A percentile compares a stretch with the other conserved stretches of the same genome.
These are phyloP conservation scores for Xylaria sp. DNA, from an alignment of 2,329 filamentous ascomycete genomes.

Conservation along the genomic window DNA sequence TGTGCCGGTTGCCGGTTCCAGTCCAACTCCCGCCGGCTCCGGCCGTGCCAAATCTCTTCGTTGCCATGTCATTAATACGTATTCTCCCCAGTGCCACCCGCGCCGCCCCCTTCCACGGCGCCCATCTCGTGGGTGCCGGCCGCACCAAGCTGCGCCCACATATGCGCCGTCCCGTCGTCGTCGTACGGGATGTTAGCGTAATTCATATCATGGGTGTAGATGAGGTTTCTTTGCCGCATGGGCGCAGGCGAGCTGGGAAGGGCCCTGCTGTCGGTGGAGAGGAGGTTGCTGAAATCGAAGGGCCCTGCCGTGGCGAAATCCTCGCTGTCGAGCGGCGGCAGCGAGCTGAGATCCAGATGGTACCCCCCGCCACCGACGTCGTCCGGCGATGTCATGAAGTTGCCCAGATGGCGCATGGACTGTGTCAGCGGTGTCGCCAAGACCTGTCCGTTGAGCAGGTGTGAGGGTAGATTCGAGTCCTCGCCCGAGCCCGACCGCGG, in stretches of 20 bases:
- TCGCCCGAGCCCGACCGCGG: slow-evolving; percentile 38
- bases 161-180: slow-evolving; percentile 5
- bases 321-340: slow-evolving; percentile 45
- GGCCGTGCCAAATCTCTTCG: too few relatives aligned
- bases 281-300: slow-evolving; percentile 53
- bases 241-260: slow-evolving; percentile 54
- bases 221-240: slow-evolving; percentile 28
- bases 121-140: not conserved
- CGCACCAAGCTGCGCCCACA: slow-evolving; percentile 2
- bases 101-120: too few relatives aligned
- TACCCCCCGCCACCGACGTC: slow-evolving; percentile 42
- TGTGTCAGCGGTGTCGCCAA: slow-evolving; percentile 30
- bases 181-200: slow-evolving; percentile 27
- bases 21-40: too few relatives aligned
- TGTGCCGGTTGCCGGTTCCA: too few relatives aligned
- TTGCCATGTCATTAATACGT: too few relatives aligned
- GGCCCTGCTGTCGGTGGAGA: slow-evolving; percentile 50
- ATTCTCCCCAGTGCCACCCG: too few relatives aligned
- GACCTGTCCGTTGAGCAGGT: slow-evolving; percentile 24
- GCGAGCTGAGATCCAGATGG: slow-evolving; percentile 47
- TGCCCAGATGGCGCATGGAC: slow-evolving; percentile 61
- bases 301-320: slow-evolving; percentile 29
- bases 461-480: slow-evolving; percentile 29
- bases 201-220: slow-evolving; percentile 23
- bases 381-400: slow-evolving; percentile 46